These are phyloP conservation scores for Pseudogymnoascus sp. DNA, from an alignment of 2,329 filamentous ascomycete genomes.

Conservation along the genomic window DNA sequence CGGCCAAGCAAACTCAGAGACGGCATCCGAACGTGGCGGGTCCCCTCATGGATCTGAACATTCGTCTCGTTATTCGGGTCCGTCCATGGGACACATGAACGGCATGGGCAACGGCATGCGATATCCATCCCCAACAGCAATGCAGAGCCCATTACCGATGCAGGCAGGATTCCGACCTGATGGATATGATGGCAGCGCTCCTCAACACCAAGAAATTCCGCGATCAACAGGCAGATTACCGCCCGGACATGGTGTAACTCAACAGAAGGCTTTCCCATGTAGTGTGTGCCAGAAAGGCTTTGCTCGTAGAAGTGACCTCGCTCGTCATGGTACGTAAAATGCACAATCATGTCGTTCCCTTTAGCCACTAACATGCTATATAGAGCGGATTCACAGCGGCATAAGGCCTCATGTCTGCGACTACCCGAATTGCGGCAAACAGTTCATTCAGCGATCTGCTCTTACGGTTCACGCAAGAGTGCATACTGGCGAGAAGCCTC, in stretches of 20 bases:
- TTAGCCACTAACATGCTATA: neutral
- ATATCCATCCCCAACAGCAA: constrained; percentile 30
- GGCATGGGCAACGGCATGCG: constrained; percentile 25
- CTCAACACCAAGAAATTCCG: constrained; percentile 23
- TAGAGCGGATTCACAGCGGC: constrained; percentile 93
- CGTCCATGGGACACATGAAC: constrained; percentile 27
- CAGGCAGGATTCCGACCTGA: constrained; percentile 27
- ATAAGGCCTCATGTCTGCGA: constrained; percentile 89
- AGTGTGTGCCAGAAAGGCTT: constrained; percentile 87
- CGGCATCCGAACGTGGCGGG: constrained; percentile 28
- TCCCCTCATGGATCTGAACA: constrained; percentile 31
- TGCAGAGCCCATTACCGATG: constrained; percentile 30
- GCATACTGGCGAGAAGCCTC: constrained; percentile 96
- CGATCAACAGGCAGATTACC: constrained; percentile 16
- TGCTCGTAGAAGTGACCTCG: constrained; percentile 85
- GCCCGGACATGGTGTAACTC: constrained; percentile 21
- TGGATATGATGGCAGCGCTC: constrained; percentile 25
- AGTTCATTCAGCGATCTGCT: constrained; percentile 94
- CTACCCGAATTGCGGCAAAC: constrained; percentile 79
- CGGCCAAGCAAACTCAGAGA: constrained; percentile 27
- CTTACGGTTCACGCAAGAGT: constrained; percentile 92
- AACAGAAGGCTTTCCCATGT: constrained; percentile 72
- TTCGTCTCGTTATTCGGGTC: constrained; percentile 28
- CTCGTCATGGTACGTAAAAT: constrained; percentile 71
- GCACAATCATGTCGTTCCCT: neutral